Base-by-base conservation (phyloP, 495 filamentous ascomycete species). In the Penicillium verhagenii region DNA sequence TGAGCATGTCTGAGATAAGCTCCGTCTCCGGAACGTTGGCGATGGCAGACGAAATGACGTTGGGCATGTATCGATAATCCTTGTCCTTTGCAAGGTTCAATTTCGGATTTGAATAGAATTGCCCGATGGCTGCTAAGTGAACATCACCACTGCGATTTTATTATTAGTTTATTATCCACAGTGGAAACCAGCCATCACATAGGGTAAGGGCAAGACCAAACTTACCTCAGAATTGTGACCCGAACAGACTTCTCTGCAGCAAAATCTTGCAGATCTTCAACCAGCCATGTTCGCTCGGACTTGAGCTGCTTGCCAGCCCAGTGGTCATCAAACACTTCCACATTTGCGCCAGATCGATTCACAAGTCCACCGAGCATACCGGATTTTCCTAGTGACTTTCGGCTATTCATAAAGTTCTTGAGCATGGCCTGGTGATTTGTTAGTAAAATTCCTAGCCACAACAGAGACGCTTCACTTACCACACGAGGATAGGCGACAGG, bases 251-350 rank as follows among this genome's bases (percentile, higher is more conserved):
- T 94, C 64, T 93, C 90, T 8, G 87, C 90, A 13, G 95, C 92
- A 43, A 97, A 74, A 59, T 91, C 87, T 67, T 98, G 94, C 14
- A 98, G 78, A 52, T 95, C 90, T 61, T 93, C 85, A 29, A 98
- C 84, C 58, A 97, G 81, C 75, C 87, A 88, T 58, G 85, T 88
- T 26, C 94, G 83, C 72, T 98, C 94, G 10, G 75, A 70, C 66
- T 97, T 97, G 71, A 96, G 91, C 63, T 91, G 87, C 61, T 90
- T 95, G 19, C 94, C 92, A 3, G 94, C 96, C 94, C 94, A 98
- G 65, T 97, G 93, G 68, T 98, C 94, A 71, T 97, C 94, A 24
- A 96, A 79, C 14, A 98, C 89, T 70, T 97, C 95, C 6, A 96
- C 89, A 39, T 90, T 92, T 49, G 90, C 92, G 9, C 96, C 92